Base-by-base conservation (phyloP, 2,329 filamentous ascomycete species). In the Aspergillus chevalieri region DNA sequence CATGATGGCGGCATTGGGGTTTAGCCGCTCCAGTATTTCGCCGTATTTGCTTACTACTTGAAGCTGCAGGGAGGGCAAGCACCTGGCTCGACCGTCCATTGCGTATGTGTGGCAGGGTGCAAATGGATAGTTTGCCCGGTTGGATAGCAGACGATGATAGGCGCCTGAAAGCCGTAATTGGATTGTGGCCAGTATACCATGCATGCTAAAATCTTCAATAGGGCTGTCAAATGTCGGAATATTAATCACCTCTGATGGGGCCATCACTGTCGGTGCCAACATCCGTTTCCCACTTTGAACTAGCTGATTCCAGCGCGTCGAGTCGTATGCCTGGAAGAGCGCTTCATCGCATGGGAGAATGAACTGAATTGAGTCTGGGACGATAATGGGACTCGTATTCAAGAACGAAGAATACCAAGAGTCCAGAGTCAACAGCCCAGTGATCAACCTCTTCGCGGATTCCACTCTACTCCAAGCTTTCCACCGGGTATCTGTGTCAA, bases 401-500 rank as follows among this genome's bases (percentile, higher is more conserved):
- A 77, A 62, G 45, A 76, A 74, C 1, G 72, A 71, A 6, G 74
- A 73, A 56, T 71, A 76, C 72, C 73, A 77, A 7, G 73, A 74
- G 52, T 77, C 74, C 28, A 71, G 57, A 26, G 75, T 65, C 15
- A 77, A 57, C 15, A 77, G 62, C 4, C 74, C 73, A 14, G 73
- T 66, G n/a, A 76, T 74, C n/a, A 74, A 65, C 28, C 76, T 68
- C 57, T 79, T 79, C 0, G 68, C 68, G 43, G 74, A 78, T 59
- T 80, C 77, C 6, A 79, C 68, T 44, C 74, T 73, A 52, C 72
- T 70, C 77, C 77, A 80, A 2, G 74, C 72, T 55, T 74, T 77
- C 77, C 77, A 80, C 55, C 70, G 64, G 21, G 67, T 61, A 44
- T 77, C 73, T 30, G 73, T 65, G 52, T 76, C 71, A 12, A 70